A percentile compares a stretch with the other conserved stretches of the same genome.
These are phyloP conservation scores for Macrocystidia cucumis DNA, from an alignment of 1,284 basidiomycete genomes.

Conservation along the genomic window DNA sequence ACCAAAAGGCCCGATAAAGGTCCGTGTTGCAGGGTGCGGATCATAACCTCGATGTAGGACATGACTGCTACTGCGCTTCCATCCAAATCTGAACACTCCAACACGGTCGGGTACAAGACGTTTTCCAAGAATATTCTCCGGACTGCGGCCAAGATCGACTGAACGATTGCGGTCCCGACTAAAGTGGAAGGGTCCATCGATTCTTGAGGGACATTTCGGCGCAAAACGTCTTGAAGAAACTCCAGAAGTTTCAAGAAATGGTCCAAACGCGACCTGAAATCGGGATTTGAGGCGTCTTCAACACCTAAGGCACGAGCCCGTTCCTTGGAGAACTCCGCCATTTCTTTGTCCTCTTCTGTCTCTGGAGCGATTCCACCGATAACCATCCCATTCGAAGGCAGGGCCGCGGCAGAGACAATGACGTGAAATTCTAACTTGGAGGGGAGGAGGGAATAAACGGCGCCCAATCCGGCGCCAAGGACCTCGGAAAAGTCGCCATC, in stretches of 20 bases:
- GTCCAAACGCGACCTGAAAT: conserved; percentile 78
- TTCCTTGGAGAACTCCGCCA: conserved; percentile 42
- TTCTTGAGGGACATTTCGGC: conserved; percentile 47
- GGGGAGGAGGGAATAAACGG: conserved; percentile 89
- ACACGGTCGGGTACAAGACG: conserved; percentile 87
- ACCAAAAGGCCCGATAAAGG: conserved; percentile 67
- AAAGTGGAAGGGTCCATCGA: conserved; percentile 48
- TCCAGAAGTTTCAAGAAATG: conserved; percentile 88
- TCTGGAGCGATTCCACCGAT: conserved; percentile 49
- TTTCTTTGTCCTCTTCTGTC: conserved; percentile 47
- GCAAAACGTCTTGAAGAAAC: conserved; percentile 86
- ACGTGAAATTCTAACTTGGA: conserved; percentile 72
- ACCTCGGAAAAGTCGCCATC: conserved; percentile 97
- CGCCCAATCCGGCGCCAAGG: conserved; percentile 88
- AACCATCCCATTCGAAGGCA: conserved; percentile 46
- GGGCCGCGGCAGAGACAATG: conserved; percentile 30
- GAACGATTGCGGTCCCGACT: conserved; percentile 73
- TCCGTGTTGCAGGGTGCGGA: conserved; percentile 69
- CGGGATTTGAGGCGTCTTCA: conserved; percentile 67
- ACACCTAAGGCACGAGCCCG: conserved; percentile 54
- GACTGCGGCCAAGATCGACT: conserved; percentile 77
- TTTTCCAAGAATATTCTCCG: conserved; percentile 89
- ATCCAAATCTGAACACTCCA: conserved; percentile 89
- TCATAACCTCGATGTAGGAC: conserved; percentile 91
- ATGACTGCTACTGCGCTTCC: conserved; percentile 95